A percentile compares a stretch with the other conserved stretches of the same genome.
These are phyloP conservation scores for Cladosporium sp. DNA, from an alignment of 2,329 filamentous ascomycete species.

Conservation along the genomic window DNA sequence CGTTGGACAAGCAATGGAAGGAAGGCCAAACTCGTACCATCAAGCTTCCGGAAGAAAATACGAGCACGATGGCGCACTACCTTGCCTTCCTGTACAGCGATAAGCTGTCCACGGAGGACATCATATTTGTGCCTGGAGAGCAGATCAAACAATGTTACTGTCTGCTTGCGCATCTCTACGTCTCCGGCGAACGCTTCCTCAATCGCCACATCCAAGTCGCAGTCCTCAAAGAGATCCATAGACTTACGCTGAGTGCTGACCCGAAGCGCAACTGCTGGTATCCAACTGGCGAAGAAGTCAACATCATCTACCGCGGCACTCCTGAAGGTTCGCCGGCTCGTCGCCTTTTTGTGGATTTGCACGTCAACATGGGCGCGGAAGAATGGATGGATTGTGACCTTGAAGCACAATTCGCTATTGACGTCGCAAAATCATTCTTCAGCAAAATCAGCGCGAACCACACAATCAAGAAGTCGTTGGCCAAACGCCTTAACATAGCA, in stretches of 20 bases:
- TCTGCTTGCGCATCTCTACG: neutral
- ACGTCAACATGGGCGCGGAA: neutral
- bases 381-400: neutral
- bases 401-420: neutral
- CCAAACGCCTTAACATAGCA: no score
- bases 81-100: conserved; percentile 18
- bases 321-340: neutral
- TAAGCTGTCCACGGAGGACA: neutral
- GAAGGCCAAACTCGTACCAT: conserved; percentile 14
- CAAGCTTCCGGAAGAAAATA: conserved; percentile 13
- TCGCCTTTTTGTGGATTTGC: conserved; percentile 11
- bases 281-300: neutral
- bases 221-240: neutral
- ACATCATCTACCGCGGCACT: conserved; percentile 12
- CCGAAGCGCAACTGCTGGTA: no score
- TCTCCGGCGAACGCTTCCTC: neutral
- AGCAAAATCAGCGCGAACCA: no score
- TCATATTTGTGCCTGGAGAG: neutral
- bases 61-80: conserved; percentile 15
- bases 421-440: no score
- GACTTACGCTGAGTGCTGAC: no score
- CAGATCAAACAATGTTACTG: neutral
- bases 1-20: conserved; percentile 16
- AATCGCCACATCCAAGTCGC: neutral
- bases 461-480: no score